Base-by-base conservation (phyloP, 2,329 filamentous ascomycete genomes). In the Microascus cirrosus region DNA sequence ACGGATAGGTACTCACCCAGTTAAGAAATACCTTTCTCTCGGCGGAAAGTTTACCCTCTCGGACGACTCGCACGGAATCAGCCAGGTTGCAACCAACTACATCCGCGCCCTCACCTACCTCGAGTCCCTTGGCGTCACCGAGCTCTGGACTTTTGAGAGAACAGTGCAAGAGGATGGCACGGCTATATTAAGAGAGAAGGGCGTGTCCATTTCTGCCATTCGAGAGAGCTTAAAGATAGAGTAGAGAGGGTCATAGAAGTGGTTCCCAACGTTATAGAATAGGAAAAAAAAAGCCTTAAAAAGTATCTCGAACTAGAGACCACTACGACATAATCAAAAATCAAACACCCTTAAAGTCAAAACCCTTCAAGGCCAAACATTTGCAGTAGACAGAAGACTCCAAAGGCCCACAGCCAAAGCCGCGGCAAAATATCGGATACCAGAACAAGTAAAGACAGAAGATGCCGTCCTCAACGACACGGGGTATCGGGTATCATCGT, bases 21-120 rank as follows among this genome's bases (percentile, higher is more conserved):
- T n/a, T 20, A 8, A 53, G 45, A 58, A 83, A 68, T 95, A 90
- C 75, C 67, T 91, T 57, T 72, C 72, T 8, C 78, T 89, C 65
- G 86, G 86, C 25, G 92, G 94, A 25, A 82, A 81, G 60, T 95
- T 97, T 71, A 95, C 90, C 57, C 79, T 99, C 64, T 96, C 90
- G 7, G 94, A 99, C 70, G 94, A 99, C 72, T 96, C 91, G 69
- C 94, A 99, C 74, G 89, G 89, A 45, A 81, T 90, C 59, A 87
- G 82, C 2, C 93, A 99, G 68, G 80, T 99, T 5, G 90, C 85
- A n/a, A 85, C 90, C 55, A 93, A 95, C 68, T 97, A 94, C 73
- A 67, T 70, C 53, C 81, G 81, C 48, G 83, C 88, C 5, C 72
- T 95, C 59, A 77, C 81, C 1, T 96, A 89, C 69, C 74, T 95